A percentile compares a stretch with the other conserved stretches of the same genome.
Evolutionary conservation across 495 filamentous ascomycete species (phyloP).

Genomic region (Aspergillus panamensis): DNA sequence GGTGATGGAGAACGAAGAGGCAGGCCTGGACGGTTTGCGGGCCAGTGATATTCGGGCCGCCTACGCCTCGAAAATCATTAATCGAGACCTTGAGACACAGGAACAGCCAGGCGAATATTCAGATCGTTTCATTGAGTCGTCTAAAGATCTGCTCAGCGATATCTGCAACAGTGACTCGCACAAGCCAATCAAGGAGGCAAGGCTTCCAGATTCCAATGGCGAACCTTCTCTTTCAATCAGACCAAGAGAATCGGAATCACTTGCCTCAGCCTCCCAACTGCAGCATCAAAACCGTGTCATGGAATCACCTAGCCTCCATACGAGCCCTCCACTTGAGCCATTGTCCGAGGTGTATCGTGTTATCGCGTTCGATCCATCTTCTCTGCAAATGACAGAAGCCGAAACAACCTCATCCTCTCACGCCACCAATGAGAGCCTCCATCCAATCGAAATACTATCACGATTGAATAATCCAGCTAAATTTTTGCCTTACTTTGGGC

Average conservation of each 20-base stretch:
- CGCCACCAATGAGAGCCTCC: constrained; percentile 35
- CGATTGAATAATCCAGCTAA: constrained; percentile 66
- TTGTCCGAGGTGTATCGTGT: constrained; percentile 59
- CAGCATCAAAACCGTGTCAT: not conserved
- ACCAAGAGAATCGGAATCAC: too few species aligned
- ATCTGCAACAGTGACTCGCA: too few species aligned
- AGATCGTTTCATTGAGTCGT: not conserved
- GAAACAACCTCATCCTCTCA: constrained; percentile 59
- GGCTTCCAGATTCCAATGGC: too few species aligned
- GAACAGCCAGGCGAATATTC: not conserved
- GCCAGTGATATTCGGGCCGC: constrained; percentile 50
- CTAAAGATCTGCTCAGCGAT: too few species aligned
- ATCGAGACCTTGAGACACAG: constrained; percentile 23
- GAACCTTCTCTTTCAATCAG: too few species aligned
- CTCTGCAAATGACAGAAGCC: constrained; percentile 54
- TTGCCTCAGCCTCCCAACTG: not conserved
- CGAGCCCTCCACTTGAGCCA: not conserved
- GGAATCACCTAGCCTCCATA: not conserved
- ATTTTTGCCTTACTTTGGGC: constrained; percentile 65
- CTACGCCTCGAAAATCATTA: constrained; percentile 29
- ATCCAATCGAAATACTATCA: constrained; percentile 60
- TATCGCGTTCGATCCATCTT: constrained; percentile 67
- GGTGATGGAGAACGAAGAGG: constrained; percentile 16
- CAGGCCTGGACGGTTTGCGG: constrained; percentile 43
- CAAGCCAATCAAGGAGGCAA: too few species aligned